These are phyloP conservation scores for Daedaleopsis nitida DNA, from an alignment of 768 basidiomycete species.

Conservation along the genomic window DNA sequence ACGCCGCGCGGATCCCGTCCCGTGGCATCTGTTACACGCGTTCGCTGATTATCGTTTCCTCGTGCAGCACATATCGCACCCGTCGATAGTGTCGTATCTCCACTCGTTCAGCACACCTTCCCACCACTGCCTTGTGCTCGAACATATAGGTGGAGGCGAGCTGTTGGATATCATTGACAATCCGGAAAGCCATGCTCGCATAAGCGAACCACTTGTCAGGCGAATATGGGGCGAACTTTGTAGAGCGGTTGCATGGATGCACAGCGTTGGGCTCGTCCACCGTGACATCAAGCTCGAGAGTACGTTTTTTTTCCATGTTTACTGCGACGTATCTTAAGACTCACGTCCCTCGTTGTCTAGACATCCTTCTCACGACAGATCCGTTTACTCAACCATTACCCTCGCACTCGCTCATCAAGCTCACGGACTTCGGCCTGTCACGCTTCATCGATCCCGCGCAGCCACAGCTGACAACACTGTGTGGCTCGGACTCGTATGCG, in stretches of 20 bases:
- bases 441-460: constrained; percentile 71
- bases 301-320: constrained; percentile 35
- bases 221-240: constrained; percentile 79
- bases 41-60: constrained; percentile 8
- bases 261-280: constrained; percentile 82
- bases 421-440: constrained; percentile 90
- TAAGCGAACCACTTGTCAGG: constrained; percentile 52
- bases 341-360: constrained; percentile 37
- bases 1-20: background rate
- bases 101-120: constrained; percentile 69
- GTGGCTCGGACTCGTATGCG: constrained; percentile 88
- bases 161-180: constrained; percentile 74
- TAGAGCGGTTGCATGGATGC: constrained; percentile 85
- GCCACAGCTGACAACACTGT: constrained; percentile 73
- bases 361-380: constrained; percentile 71
- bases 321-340: background rate
- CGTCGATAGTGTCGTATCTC: constrained; percentile 73
- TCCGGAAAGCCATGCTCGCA: constrained; percentile 38
- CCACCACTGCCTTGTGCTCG: constrained; percentile 79
- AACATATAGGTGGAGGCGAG: constrained; percentile 78
- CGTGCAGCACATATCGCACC: constrained; percentile 76
- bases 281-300: constrained; percentile 90
- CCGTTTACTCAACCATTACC: constrained; percentile 39
- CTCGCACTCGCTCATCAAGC: constrained; percentile 65
- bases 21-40: background rate